phyloP scores from a whole-genome alignment of 345 rosid genomes.

The Arabis hirsuta region DNA sequence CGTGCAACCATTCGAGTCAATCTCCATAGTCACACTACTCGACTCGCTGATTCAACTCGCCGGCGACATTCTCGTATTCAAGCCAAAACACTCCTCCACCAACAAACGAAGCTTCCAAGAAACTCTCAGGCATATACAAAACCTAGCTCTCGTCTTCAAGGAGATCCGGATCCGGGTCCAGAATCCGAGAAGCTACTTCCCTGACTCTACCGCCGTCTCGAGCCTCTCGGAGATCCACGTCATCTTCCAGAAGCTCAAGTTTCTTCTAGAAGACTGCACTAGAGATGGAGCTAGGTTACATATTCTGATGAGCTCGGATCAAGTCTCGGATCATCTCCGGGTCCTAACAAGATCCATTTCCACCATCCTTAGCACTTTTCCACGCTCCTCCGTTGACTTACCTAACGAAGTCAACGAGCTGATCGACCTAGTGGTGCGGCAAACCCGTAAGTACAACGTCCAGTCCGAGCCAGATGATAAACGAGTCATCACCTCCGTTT shows the following conservation, averaged over 20 bases:
- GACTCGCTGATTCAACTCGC: slow-evolving; percentile 57
- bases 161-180: slow-evolving; percentile 53
- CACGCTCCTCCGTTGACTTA: slow-evolving; percentile 50
- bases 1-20: slow-evolving; percentile 66
- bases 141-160: slow-evolving; percentile 62
- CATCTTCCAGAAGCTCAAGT: slow-evolving; percentile 67
- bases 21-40: slow-evolving; percentile 60
- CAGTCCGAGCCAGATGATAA: slow-evolving; percentile 53
- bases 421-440: slow-evolving; percentile 66
- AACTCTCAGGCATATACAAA: slow-evolving; percentile 55
- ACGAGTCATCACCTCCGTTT: slow-evolving; percentile 45
- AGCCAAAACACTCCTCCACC: slow-evolving; percentile 51
- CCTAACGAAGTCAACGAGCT: slow-evolving; percentile 71
- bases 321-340: slow-evolving; percentile 57
- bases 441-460: slow-evolving; percentile 51
- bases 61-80: slow-evolving; percentile 50
- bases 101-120: slow-evolving; percentile 58
- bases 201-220: slow-evolving; percentile 49
- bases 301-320: slow-evolving; percentile 61
- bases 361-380: slow-evolving; percentile 61
- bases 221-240: slow-evolving; percentile 70
- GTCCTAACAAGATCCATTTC: slow-evolving; percentile 54
- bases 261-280: slow-evolving; percentile 72
- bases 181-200: slow-evolving; percentile 33
- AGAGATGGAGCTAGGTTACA: slow-evolving; percentile 63